Evolutionary conservation across 176 grass and related monocot genomes (phyloP), one percentile per base, ranked within the genome.

Genomic region (Eragrostis curvula): DNA sequence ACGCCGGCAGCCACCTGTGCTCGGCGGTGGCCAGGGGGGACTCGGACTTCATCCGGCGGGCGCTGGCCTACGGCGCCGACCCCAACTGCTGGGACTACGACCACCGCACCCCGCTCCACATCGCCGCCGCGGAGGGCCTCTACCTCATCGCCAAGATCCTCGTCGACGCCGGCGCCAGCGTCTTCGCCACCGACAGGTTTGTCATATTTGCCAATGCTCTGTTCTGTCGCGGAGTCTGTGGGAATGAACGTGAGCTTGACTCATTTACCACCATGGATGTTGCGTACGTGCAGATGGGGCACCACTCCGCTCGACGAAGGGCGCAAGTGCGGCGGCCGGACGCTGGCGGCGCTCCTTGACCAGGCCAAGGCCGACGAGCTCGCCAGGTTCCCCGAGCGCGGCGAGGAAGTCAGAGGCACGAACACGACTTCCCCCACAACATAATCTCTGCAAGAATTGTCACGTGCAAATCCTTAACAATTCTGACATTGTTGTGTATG

Each of bases 31-130:
- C 93, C 2, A 75, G 67, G 57, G 93, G 97, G 1, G 91, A 99
- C 73, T 84, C 83, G 29, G 97, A 99, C 79, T 99, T 99, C 74
- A 81, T 99, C 16, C 86, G 81, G 49, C 69, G 91, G 21, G 79
- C 86, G 47, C 85, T 99, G 18, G 75, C 89, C 18, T 96, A 87
- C 23, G 97, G 91, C 30, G 83, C 73, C 0, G 93, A 99, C 73
- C 87, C 93, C 0, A 90, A 96, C 82, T 87, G 87, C 11, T 83
- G 80, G 12, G 97, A 99, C 71, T 99, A 99, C 80, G 97, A 99
- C 77, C 93, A 89, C 32, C 90, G 97, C 30, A 91, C 87, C 2
- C 91, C 97, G 8, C 97, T 99, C 71, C 97, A 99, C 89, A 90
- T 96, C 76, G 97, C 97, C 13, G 87, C 97, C 21, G 89, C 91